Evolutionary conservation across 352 stramenopile genomes (phyloP), one percentile per base, ranked within the genome.

Genomic region (Phytopythium oedochilum): DNA sequence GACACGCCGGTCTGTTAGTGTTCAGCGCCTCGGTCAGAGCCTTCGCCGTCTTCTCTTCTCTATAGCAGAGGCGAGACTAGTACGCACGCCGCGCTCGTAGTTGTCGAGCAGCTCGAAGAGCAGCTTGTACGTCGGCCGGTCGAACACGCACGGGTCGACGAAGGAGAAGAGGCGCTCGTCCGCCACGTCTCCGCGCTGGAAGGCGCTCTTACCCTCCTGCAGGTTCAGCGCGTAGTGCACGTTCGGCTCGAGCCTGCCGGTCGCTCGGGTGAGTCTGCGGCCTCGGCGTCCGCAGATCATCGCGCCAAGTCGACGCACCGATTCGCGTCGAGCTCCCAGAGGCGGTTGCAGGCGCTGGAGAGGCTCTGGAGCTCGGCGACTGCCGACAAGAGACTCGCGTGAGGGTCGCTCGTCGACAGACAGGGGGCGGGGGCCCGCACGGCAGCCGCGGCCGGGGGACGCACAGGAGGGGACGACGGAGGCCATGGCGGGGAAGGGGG

Each of bases 301-400:
- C n/a, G n/a, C n/a, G n/a, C n/a, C n/a, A n/a, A n/a, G n/a, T n/a
- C n/a, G n/a, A 51, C 64, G 40, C 31, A 74, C 65, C 89, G 72
- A 64, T 97, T 96, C 36, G 64, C 67, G 77, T 98, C 95, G 20
- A 98, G 78, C 51, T 96, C 74, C 95, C 95, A 98, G 29, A 98
- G 81, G 44, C 87, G 80, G 64, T 97, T 81, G 68, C 83, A 92
- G 5, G 89, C 80, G 23, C 72, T 60, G 40, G 82, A 92, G 22
- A 92, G 63, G 63, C 71, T 86, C 69, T 64, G 72, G 53, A 69
- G 60, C 65, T 96, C 70, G 36, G 61, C 39, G 45, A 64, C 63
- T 78, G 61, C 43, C 59, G 15, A 34, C 26, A 50, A 23, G n/a
- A n/a, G n/a, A n/a, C n/a, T n/a, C n/a, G n/a, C n/a, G n/a, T n/a